These are phyloP conservation scores for Dactylis glomerata DNA, from an alignment of 176 grass and related monocot species.

Conservation along the genomic window DNA sequence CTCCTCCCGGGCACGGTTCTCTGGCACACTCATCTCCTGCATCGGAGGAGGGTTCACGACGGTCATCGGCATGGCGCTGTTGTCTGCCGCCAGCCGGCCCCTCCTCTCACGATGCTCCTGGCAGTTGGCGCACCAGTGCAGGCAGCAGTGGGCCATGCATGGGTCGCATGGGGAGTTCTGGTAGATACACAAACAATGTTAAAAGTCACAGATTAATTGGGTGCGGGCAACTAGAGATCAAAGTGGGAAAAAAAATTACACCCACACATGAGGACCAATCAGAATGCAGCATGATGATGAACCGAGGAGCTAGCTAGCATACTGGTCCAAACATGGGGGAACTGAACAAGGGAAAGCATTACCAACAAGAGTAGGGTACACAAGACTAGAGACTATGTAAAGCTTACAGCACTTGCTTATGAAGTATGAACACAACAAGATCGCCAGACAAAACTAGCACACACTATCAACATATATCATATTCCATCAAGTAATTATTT, in stretches of 20 bases:
- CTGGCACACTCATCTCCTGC: constrained; percentile 72
- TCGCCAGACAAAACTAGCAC: neutral
- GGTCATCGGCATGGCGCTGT: constrained; percentile 57
- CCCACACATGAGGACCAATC: neutral
- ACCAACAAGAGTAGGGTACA: neutral
- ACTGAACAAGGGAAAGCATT: neutral
- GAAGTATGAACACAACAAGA: neutral
- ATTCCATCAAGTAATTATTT: neutral
- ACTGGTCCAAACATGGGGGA: neutral
- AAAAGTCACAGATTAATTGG: neutral
- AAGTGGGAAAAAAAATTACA: neutral
- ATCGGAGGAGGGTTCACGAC: constrained; percentile 79
- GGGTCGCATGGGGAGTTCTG: constrained; percentile 90
- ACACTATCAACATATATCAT: neutral
- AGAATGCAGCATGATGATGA: neutral
- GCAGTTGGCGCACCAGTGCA: constrained; percentile 94
- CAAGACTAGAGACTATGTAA: neutral
- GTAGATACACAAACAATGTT: neutral
- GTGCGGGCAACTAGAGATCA: neutral
- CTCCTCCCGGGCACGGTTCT: constrained; percentile 18
- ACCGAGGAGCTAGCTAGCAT: neutral
- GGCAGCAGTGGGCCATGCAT: constrained; percentile 86
- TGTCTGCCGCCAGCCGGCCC: constrained; percentile 66
- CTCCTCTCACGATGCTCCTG: constrained; percentile 95
- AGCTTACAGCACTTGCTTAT: neutral